These are phyloP conservation scores for Mortierella sp. DNA, from an alignment of 371 early-diverging fungal genomes.

Conservation along the genomic window DNA sequence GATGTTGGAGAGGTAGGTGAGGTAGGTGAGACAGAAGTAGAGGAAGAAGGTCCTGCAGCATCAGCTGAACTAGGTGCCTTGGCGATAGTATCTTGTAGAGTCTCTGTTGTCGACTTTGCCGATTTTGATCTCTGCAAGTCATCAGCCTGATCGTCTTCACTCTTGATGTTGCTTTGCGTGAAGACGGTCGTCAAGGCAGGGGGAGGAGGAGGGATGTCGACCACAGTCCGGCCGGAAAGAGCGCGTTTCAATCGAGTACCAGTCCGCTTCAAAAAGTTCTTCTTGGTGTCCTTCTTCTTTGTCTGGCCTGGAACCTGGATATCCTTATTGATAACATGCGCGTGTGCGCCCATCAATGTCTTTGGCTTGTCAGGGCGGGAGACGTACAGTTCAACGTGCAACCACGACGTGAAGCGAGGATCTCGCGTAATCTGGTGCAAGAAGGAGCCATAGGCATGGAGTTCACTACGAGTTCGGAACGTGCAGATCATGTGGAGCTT, in stretches of 20 bases:
- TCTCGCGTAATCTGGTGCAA: conserved; percentile 48
- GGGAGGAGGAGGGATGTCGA: conserved; percentile 1
- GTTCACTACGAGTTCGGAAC: conserved; percentile 42
- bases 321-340: conserved; percentile 47
- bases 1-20: neutral
- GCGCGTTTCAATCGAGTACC: conserved; percentile 39
- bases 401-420: conserved; percentile 42
- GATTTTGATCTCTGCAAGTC: conserved; percentile 19
- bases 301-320: conserved; percentile 31
- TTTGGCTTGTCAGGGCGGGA: conserved; percentile 45
- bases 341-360: conserved; percentile 48
- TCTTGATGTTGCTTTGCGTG: neutral
- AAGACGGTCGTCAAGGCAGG: conserved; percentile 7
- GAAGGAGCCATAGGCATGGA: conserved; percentile 45
- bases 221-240: conserved; percentile 32
- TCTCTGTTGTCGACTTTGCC: conserved; percentile 7
- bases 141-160: neutral
- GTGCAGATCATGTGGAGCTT: conserved; percentile 44
- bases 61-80: neutral
- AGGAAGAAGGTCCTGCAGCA: neutral
- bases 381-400: conserved; percentile 45
- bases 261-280: conserved; percentile 23
- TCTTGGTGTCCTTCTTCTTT: conserved; percentile 25
- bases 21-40: neutral
- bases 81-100: neutral